Conservation (phyloP, 441 rosid species). For the Raphanus hybrid region DNA sequence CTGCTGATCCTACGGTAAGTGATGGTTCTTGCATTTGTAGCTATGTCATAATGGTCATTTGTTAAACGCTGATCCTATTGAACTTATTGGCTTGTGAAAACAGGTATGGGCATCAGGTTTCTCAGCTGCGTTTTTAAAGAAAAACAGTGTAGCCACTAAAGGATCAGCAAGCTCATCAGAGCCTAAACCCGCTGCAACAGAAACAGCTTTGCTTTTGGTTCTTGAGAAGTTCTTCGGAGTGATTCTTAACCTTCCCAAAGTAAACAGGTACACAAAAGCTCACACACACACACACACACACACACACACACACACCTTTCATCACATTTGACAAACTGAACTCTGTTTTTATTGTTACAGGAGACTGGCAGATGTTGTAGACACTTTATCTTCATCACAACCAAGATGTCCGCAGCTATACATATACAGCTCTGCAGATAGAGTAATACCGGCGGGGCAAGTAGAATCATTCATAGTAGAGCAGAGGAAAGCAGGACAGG, state of each 20-base stretch:
- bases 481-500: slow-evolving; percentile 76
- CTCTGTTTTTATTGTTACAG: slow-evolving; percentile 45
- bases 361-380: slow-evolving; percentile 79
- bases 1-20: slow-evolving; percentile 89
- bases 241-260: slow-evolving; percentile 76
- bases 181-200: slow-evolving; percentile 76
- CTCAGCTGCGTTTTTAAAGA: slow-evolving; percentile 93
- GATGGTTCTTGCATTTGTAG: slow-evolving; percentile 22
- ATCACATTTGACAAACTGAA: background rate
- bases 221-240: slow-evolving; percentile 81
- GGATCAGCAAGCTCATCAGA: slow-evolving; percentile 46
- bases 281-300: background rate
- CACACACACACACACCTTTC: background rate
- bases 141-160: slow-evolving; percentile 84
- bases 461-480: slow-evolving; percentile 88
- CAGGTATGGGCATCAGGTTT: slow-evolving; percentile 99
- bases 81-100: slow-evolving; percentile 20
- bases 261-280: slow-evolving; percentile 61
- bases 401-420: slow-evolving; percentile 92
- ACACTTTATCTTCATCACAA: slow-evolving; percentile 68
- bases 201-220: slow-evolving; percentile 74
- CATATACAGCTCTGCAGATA: slow-evolving; percentile 94
- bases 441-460: slow-evolving; percentile 78
- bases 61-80: background rate
- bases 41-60: slow-evolving; percentile 3